phyloP scores from a whole-genome alignment of 345 rosid genomes.

The Eucalyptus guilfoylei region DNA sequence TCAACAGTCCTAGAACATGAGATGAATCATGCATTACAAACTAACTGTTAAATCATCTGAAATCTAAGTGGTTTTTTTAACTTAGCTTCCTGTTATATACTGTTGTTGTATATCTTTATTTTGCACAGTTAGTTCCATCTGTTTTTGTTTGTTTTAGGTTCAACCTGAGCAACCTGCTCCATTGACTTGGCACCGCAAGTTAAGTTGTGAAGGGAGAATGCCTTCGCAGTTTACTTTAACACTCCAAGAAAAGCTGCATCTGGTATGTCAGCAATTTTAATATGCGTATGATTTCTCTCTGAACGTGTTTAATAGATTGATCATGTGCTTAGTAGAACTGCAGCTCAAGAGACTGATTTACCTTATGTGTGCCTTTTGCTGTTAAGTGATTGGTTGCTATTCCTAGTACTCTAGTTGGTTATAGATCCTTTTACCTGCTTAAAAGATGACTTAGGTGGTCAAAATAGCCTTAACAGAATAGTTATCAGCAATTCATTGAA shows the following conservation, averaged over 20 bases:
- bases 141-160: constrained; percentile 14
- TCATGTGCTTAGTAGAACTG: background rate
- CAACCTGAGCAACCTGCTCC: constrained; percentile 42
- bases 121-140: background rate
- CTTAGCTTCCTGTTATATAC: background rate
- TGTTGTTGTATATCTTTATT: background rate
- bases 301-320: background rate
- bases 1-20: background rate
- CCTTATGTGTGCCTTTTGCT: background rate
- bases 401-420: background rate
- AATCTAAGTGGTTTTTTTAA: background rate
- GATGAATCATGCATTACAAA: background rate
- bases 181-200: constrained; percentile 58
- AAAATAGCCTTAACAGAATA: background rate
- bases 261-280: constrained; percentile 23
- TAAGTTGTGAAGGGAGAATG: constrained; percentile 14
- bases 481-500: background rate
- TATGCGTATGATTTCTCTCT: background rate
- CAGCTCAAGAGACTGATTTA: background rate
- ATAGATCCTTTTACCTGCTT: background rate
- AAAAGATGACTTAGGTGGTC: background rate
- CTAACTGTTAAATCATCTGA: background rate
- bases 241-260: constrained; percentile 39
- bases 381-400: background rate
- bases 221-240: constrained; percentile 31